phyloP scores from a whole-genome alignment of 1,284 basidiomycete species.

The Volvariella volvacea region DNA sequence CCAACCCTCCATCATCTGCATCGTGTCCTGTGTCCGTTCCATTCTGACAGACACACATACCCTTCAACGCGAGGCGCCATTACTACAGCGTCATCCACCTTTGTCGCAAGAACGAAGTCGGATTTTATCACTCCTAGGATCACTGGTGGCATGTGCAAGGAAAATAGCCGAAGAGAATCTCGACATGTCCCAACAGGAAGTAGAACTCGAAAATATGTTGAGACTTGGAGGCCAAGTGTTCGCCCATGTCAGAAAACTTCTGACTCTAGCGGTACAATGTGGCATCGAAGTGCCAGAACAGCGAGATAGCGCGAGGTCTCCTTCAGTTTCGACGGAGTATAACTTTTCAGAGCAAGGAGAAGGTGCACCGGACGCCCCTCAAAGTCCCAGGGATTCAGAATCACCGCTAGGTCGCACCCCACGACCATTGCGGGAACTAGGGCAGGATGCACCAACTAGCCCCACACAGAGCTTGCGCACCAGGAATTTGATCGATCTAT shows the following conservation, averaged over 20 bases:
- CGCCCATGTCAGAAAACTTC: slow-evolving; percentile 62
- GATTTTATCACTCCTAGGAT: slow-evolving; percentile 78
- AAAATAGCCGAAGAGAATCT: slow-evolving; percentile 57
- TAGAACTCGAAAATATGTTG: slow-evolving; percentile 68
- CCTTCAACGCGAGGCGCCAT: slow-evolving; percentile 73
- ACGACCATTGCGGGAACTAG: slow-evolving; percentile 10
- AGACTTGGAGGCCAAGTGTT: slow-evolving; percentile 70
- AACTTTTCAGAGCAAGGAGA: background rate
- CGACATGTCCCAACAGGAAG: slow-evolving; percentile 42
- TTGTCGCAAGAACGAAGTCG: slow-evolving; percentile 77
- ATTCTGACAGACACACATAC: slow-evolving; percentile 84
- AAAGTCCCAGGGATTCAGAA: background rate
- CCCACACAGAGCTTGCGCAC: slow-evolving; percentile 9
- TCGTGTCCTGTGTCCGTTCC: slow-evolving; percentile 92
- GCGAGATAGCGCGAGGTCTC: slow-evolving; percentile 11
- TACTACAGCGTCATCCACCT: slow-evolving; percentile 60
- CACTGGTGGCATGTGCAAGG: slow-evolving; percentile 81
- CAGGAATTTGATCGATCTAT: slow-evolving; percentile 50
- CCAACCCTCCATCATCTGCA: slow-evolving; percentile 78
- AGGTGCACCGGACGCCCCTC: background rate
- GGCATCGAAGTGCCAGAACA: slow-evolving; percentile 70
- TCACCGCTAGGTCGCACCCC: slow-evolving; percentile 9
- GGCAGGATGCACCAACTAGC: slow-evolving; percentile 12
- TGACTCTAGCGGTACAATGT: slow-evolving; percentile 72
- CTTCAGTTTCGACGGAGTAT: slow-evolving; percentile 1